Conservation (phyloP, 768 basidiomycete species). For the Mycena albidolilacea region DNA sequence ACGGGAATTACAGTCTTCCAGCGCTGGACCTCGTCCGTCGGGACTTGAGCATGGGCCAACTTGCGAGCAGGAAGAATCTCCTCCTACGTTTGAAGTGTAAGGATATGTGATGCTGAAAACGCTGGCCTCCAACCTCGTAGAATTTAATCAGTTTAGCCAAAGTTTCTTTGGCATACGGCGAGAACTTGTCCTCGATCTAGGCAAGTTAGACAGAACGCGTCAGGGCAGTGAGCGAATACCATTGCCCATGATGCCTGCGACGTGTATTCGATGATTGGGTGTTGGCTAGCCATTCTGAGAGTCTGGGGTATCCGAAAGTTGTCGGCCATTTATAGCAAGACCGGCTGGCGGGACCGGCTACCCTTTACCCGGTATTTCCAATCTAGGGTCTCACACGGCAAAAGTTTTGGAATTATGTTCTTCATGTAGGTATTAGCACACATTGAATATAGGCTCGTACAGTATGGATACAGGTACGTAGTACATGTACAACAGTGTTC, state of each 20-base stretch:
- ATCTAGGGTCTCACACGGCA: neutral
- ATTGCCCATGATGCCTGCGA: constrained; percentile 91
- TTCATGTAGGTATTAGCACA: constrained; percentile 19
- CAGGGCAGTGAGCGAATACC: constrained; percentile 54
- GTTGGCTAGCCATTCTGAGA: constrained; percentile 65
- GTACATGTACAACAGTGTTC: constrained; percentile 38
- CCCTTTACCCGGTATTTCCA: constrained; percentile 1
- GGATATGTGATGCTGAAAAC: neutral
- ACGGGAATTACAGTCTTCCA: constrained; percentile 91
- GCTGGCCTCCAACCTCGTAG: constrained; percentile 71
- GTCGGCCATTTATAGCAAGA: constrained; percentile 12
- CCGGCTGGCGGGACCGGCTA: constrained; percentile 12
- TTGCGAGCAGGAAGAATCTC: constrained; percentile 88
- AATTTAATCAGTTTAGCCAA: constrained; percentile 88
- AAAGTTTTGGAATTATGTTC: neutral
- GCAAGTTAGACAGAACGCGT: neutral
- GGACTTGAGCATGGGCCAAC: constrained; percentile 87
- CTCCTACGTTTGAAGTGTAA: constrained; percentile 64
- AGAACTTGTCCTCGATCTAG: constrained; percentile 94
- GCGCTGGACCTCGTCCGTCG: constrained; percentile 77
- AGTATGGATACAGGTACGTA: constrained; percentile 39
- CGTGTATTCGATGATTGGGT: constrained; percentile 84
- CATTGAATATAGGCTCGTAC: constrained; percentile 21
- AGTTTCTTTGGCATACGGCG: constrained; percentile 88
- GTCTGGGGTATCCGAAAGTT: neutral